Base-by-base conservation (phyloP, 169 alveolate genomes). In the Cyclospora cayetanensis region DNA sequence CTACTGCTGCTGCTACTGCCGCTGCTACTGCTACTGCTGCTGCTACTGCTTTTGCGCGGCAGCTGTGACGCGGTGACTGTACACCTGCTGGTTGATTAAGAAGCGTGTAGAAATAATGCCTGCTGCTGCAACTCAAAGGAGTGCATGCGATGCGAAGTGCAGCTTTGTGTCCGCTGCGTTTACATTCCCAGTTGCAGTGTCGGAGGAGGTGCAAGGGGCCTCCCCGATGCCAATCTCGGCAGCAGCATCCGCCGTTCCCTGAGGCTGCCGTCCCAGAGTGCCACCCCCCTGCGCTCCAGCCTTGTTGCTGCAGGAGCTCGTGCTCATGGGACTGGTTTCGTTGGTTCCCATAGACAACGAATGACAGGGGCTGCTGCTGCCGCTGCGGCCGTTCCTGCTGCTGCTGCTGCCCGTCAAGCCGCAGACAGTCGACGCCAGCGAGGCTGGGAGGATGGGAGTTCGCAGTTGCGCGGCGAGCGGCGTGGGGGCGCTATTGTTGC, bases 371-470 rank as follows among this genome's bases (percentile, higher is more conserved):
- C 80, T 68, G n/a, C n/a, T n/a, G 80, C 80, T 68, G 80, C 80
- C 37, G 80, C 80, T 68, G 80, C 80, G 80, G 80, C 80, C 80
- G 52, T 68, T 68, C 80, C 80, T 68, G 80, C 80, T 68, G 80
- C 80, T 68, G 80, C 35, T 68, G 80, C 80, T 68, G 52, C 80
- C 80, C 52, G 80, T 68, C n/a, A 68, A 50, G 52, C 80, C 80
- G 27, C 80, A 68, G 29, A 68, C 80, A 4, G 80, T 68, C n/a
- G 80, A 68, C 11, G 80, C 80, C 46, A 68, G 43, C 7, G 80
- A 68, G 53, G 80, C 80, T 34, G 80, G 80, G 53, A 68, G 80
- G 53, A 68, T 50, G 41, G 80, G 80, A 18, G 80, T 29, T 29
- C 80, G 31, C 41, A 68, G 50, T 29, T 68, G 80, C 39, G 53